These are phyloP conservation scores for Aeschynomene evenia DNA, from an alignment of 306 rosid species.

Conservation along the genomic window DNA sequence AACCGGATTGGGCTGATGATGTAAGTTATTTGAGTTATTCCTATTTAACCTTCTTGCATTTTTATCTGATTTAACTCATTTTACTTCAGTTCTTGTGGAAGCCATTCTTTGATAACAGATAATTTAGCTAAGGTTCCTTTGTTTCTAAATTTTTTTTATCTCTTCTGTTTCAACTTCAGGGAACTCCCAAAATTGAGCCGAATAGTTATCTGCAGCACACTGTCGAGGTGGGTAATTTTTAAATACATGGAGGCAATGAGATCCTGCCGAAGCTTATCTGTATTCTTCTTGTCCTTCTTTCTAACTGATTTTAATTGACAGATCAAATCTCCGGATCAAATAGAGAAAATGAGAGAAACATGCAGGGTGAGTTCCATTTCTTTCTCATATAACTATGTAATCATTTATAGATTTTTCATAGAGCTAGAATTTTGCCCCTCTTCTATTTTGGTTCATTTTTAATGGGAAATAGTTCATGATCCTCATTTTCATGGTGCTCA, in stretches of 20 bases:
- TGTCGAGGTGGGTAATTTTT: conserved; percentile 62
- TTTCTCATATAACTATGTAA: neutral
- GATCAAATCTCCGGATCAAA: conserved; percentile 77
- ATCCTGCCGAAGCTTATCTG: neutral
- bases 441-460: neutral
- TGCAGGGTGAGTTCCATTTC: conserved; percentile 55
- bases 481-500: neutral
- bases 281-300: neutral
- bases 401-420: conserved; percentile 6
- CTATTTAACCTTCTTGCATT: conserved; percentile 1
- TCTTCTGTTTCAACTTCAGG: conserved; percentile 46
- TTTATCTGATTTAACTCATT: conserved; percentile 11
- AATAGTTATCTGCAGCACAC: conserved; percentile 70
- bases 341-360: conserved; percentile 81
- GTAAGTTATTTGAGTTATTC: conserved; percentile 51
- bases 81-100: neutral
- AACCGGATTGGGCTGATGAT: conserved; percentile 90
- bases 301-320: conserved; percentile 35
- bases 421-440: neutral
- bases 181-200: conserved; percentile 82
- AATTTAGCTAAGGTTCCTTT: conserved; percentile 9
- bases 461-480: neutral
- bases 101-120: conserved; percentile 15
- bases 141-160: conserved; percentile 23
- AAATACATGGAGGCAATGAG: conserved; percentile 1